These are phyloP conservation scores for Botrytis porri DNA, from an alignment of 2,329 filamentous ascomycete species.

Conservation along the genomic window DNA sequence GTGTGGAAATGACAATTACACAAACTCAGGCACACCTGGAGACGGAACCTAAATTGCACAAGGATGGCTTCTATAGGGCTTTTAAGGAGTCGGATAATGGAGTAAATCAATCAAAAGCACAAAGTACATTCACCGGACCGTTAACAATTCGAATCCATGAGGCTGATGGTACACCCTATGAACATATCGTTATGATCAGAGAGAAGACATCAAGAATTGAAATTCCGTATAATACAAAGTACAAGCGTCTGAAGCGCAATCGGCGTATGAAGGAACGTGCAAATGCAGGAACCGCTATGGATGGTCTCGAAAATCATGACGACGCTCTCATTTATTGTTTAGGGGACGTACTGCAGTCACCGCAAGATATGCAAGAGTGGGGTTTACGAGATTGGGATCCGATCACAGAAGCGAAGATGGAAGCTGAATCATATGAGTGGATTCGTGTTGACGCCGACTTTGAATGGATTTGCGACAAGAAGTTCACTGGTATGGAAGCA, in stretches of 20 bases:
- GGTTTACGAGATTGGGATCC: constrained; percentile 83
- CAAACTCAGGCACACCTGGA: constrained; percentile 59
- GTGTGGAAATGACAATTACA: constrained; percentile 84
- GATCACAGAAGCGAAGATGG: constrained; percentile 87
- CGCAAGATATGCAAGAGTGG: constrained; percentile 82
- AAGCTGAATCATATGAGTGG: constrained; percentile 96
- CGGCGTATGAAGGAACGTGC: constrained; percentile 76
- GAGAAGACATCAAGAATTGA: constrained; percentile 83
- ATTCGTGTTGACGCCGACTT: constrained; percentile 97
- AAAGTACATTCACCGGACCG: constrained; percentile 85
- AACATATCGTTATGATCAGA: constrained; percentile 95
- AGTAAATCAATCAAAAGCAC: constrained; percentile 66
- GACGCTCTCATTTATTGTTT: constrained; percentile 87
- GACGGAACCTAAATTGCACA: constrained; percentile 57
- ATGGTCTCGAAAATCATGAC: constrained; percentile 65
- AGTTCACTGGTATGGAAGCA: constrained; percentile 72
- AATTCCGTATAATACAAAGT: constrained; percentile 98
- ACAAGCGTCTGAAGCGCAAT: constrained; percentile 92
- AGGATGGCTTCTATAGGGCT: constrained; percentile 76
- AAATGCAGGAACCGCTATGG: constrained; percentile 59
- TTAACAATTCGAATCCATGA: constrained; percentile 99
- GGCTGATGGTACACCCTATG: constrained; percentile 95
- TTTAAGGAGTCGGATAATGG: constrained; percentile 74
- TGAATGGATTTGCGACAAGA: constrained; percentile 90
- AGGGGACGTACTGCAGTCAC: constrained; percentile 81